These are phyloP conservation scores for Solanum chilense DNA, from an alignment of 257 asterid species.

Conservation along the genomic window DNA sequence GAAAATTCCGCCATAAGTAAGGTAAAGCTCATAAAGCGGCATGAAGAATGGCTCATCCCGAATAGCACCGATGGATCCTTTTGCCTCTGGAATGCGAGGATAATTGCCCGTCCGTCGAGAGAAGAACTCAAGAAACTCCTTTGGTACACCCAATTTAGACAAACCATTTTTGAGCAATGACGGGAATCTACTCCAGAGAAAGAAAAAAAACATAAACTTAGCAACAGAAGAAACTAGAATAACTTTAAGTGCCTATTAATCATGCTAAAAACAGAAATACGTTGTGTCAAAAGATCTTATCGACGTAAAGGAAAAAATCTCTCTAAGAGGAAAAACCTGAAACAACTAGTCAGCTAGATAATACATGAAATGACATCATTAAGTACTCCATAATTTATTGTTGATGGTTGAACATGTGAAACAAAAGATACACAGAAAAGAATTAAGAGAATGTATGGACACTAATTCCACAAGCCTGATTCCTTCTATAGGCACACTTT, in stretches of 20 bases:
- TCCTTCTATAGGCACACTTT: neutral
- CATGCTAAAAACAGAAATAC: neutral
- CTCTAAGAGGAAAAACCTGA: neutral
- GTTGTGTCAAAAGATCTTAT: neutral
- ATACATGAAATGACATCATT: neutral
- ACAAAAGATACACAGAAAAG: neutral
- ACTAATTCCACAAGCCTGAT: neutral
- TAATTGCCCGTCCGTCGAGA: constrained; percentile 32
- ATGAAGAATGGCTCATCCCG: constrained; percentile 73
- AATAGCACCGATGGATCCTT: constrained; percentile 54
- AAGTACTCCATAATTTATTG: neutral
- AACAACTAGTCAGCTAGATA: neutral
- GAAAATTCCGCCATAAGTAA: constrained; percentile 81
- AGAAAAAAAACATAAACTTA: neutral
- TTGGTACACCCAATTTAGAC: constrained; percentile 61
- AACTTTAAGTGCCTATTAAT: neutral
- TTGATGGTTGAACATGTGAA: neutral
- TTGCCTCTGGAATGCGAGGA: constrained; percentile 77
- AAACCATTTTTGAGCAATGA: constrained; percentile 45
- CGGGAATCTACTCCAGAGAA: constrained; percentile 35
- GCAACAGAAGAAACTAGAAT: neutral
- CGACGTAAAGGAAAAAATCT: neutral
- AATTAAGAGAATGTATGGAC: neutral
- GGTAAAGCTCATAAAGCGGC: constrained; percentile 79
- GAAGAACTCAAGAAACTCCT: constrained; percentile 46